Percentiles rank a stretch among this genome's conserved stretches.
phyloP scores from a whole-genome alignment of 768 basidiomycete genomes.

The Suillus luteus region DNA sequence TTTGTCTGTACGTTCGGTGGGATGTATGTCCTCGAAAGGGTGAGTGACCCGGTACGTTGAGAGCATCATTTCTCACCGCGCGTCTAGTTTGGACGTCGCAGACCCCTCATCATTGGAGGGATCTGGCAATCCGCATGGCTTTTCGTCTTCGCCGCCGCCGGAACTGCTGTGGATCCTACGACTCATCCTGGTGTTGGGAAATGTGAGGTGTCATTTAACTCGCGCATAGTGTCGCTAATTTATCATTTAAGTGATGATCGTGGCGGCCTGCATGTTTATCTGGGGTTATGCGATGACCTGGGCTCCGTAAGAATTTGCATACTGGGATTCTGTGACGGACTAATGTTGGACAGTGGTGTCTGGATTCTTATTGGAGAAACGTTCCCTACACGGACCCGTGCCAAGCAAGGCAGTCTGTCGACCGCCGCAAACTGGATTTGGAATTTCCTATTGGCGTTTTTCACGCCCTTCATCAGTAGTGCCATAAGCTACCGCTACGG shows the following conservation, averaged over 20 bases:
- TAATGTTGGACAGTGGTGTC: constrained; percentile 44
- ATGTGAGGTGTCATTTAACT: constrained; percentile 33
- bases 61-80: neutral
- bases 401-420: constrained; percentile 69
- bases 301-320: constrained; percentile 48
- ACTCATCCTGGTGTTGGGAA: constrained; percentile 52
- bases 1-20: constrained; percentile 73
- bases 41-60: constrained; percentile 25
- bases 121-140: constrained; percentile 73
- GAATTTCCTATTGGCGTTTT: constrained; percentile 76
- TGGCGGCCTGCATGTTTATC: constrained; percentile 71
- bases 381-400: constrained; percentile 70
- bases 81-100: constrained; percentile 59
- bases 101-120: constrained; percentile 67
- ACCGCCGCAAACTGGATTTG: constrained; percentile 69
- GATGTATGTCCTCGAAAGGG: constrained; percentile 70
- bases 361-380: constrained; percentile 83
- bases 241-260: constrained; percentile 52
- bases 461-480: constrained; percentile 70
- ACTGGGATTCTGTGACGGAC: neutral
- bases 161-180: constrained; percentile 59
- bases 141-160: constrained; percentile 73
- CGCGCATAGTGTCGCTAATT: constrained; percentile 7
- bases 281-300: constrained; percentile 71
- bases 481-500: constrained; percentile 65